Conservation (phyloP, 345 rosid species). For the Odontarrhena argentea region DNA sequence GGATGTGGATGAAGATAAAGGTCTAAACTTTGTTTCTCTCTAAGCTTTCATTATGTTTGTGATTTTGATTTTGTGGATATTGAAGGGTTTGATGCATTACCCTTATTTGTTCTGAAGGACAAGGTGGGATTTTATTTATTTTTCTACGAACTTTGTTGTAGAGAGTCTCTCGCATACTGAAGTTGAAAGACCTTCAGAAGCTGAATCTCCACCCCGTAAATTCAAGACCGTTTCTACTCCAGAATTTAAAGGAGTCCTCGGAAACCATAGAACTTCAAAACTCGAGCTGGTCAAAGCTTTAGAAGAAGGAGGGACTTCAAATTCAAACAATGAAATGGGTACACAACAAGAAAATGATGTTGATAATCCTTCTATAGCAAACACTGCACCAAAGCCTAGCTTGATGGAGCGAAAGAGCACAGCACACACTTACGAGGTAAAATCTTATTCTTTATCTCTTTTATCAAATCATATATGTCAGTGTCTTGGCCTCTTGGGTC, state of each 20-base stretch:
- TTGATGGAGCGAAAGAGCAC: constrained; percentile 39
- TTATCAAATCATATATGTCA: background rate
- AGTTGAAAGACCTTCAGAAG: constrained; percentile 1
- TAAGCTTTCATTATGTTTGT: constrained; percentile 8
- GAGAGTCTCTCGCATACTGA: constrained; percentile 18
- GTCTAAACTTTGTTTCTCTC: constrained; percentile 29
- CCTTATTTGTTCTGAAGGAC: background rate
- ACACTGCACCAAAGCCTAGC: constrained; percentile 11
- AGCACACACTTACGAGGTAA: constrained; percentile 36
- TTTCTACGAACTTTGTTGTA: constrained; percentile 4
- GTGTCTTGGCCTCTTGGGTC: background rate
- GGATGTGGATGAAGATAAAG: constrained; percentile 27
- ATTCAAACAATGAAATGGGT: background rate
- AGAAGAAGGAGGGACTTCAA: constrained; percentile 25
- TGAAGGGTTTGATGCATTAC: constrained; percentile 4
- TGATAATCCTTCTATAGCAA: constrained; percentile 20
- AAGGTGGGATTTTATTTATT: constrained; percentile 10
- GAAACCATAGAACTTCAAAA: constrained; percentile 30
- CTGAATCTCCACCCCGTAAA: constrained; percentile 11
- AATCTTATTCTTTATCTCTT: background rate
- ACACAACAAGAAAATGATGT: constrained; percentile 25
- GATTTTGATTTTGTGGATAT: background rate
- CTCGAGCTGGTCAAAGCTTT: constrained; percentile 34
- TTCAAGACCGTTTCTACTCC: constrained; percentile 31
- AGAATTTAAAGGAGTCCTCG: constrained; percentile 27